Conservation (phyloP, 2,329 filamentous ascomycete species). For the Verticillium klebahnii region DNA sequence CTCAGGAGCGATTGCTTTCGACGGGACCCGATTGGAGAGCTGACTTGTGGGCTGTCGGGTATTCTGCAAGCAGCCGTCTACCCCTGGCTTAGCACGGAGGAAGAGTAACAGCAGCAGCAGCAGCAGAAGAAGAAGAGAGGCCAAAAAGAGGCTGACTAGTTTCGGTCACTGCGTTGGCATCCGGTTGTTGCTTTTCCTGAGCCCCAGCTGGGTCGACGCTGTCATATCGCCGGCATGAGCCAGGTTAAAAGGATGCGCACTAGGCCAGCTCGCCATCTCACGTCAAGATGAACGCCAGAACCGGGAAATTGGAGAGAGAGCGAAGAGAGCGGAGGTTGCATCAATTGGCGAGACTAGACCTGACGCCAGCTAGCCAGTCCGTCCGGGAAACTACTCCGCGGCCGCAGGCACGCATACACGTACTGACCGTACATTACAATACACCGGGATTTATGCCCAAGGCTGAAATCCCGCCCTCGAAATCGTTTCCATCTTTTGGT, state of each 20-base stretch:
- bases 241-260: not conserved
- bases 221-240: not conserved
- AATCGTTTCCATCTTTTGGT: conserved; percentile 17
- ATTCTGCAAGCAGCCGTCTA: not conserved
- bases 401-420: not conserved
- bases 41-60: not conserved
- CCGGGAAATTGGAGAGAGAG: not conserved
- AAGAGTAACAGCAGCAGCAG: not conserved
- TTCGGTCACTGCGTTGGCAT: not conserved
- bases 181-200: not conserved
- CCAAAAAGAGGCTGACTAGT: not conserved
- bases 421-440: not conserved
- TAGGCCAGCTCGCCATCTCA: not conserved
- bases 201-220: not conserved
- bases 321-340: not conserved
- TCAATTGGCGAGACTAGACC: not conserved
- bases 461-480: conserved; percentile 1
- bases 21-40: not conserved
- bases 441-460: conserved; percentile 8
- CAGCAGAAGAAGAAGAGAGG: not conserved
- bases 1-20: not conserved
- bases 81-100: not conserved
- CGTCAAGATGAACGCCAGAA: not conserved
- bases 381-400: not conserved
- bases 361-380: not conserved